Evolutionary conservation across 495 filamentous ascomycete genomes (phyloP).

Genomic region (Talaromyces trachyspermus): DNA sequence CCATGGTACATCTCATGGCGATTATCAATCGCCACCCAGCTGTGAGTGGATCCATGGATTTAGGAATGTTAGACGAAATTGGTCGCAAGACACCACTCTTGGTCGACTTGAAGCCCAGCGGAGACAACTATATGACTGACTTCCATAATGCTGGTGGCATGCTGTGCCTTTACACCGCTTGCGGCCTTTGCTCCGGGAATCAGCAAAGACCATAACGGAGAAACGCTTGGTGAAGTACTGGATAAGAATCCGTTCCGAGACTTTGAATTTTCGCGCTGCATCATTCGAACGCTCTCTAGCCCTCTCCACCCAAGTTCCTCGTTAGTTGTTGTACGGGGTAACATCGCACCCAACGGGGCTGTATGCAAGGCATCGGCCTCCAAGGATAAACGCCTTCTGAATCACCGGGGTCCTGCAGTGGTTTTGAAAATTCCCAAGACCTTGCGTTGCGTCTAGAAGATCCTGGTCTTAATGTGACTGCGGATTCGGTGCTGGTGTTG

Average conservation of each 20-base stretch:
- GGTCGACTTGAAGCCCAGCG: constrained; percentile 61
- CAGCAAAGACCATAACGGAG: constrained; percentile 51
- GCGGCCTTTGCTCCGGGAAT: too few species aligned
- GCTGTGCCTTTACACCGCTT: too few species aligned
- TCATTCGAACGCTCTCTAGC: constrained; percentile 44
- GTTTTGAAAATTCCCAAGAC: constrained; percentile 54
- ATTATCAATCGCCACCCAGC: constrained; percentile 54
- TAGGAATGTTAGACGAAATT: constrained; percentile 52
- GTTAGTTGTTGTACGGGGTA: constrained; percentile 47
- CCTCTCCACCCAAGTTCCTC: constrained; percentile 50
- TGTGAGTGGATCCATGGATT: constrained; percentile 41
- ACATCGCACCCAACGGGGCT: constrained; percentile 50
- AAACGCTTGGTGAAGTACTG: constrained; percentile 50
- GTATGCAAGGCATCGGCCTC: constrained; percentile 59
- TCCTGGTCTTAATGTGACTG: constrained; percentile 41
- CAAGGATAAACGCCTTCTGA: constrained; percentile 42
- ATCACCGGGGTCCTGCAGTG: constrained; percentile 47
- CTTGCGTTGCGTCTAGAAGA: constrained; percentile 52
- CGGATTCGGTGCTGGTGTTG: constrained; percentile 50
- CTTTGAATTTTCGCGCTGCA: constrained; percentile 30
- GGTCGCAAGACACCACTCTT: constrained; percentile 53
- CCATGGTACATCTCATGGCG: constrained; percentile 58
- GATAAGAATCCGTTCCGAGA: constrained; percentile 37
- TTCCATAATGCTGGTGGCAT: constrained; percentile 65
- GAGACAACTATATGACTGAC: constrained; percentile 64